phyloP scores from a whole-genome alignment of 2,329 filamentous ascomycete species.

The Biscogniauxia sp. region DNA sequence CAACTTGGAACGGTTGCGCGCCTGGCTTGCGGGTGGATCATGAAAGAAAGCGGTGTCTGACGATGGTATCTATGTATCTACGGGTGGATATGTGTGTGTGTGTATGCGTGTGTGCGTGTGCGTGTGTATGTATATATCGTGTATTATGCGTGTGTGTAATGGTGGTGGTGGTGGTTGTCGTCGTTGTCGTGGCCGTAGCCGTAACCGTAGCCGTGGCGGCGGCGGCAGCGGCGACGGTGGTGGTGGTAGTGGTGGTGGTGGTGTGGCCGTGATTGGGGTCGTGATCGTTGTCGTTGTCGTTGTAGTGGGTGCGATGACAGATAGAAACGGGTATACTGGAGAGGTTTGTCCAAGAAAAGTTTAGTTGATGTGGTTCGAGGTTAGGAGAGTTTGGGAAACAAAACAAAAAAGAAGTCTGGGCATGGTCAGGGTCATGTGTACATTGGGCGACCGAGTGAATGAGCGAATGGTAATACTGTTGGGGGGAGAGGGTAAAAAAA shows the following conservation, averaged over 20 bases:
- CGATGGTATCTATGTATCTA: constrained; percentile 2
- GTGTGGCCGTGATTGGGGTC: too few species aligned
- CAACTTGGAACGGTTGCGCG: constrained; percentile 34
- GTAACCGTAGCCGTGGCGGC: too few species aligned
- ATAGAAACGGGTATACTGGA: neutral
- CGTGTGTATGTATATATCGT: too few species aligned
- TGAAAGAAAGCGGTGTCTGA: constrained; percentile 24
- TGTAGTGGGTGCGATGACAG: neutral
- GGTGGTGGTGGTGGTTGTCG: too few species aligned
- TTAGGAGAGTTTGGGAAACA: neutral
- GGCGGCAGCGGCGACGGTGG: too few species aligned
- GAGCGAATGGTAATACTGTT: neutral
- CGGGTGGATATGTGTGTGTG: neutral
- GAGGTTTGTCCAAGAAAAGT: neutral
- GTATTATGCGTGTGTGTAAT: too few species aligned
- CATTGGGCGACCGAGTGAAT: neutral
- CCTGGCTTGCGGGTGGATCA: constrained; percentile 24
- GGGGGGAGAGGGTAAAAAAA: neutral
- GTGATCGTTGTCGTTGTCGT: neutral
- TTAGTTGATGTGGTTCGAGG: neutral
- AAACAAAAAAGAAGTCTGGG: neutral
- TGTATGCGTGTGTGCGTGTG: too few species aligned
- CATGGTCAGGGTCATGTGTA: neutral
- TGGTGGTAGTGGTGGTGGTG: too few species aligned
- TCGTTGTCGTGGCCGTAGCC: too few species aligned